Conservation (phyloP, 1,284 basidiomycete species). For the Cryptococcus amylolentus region DNA sequence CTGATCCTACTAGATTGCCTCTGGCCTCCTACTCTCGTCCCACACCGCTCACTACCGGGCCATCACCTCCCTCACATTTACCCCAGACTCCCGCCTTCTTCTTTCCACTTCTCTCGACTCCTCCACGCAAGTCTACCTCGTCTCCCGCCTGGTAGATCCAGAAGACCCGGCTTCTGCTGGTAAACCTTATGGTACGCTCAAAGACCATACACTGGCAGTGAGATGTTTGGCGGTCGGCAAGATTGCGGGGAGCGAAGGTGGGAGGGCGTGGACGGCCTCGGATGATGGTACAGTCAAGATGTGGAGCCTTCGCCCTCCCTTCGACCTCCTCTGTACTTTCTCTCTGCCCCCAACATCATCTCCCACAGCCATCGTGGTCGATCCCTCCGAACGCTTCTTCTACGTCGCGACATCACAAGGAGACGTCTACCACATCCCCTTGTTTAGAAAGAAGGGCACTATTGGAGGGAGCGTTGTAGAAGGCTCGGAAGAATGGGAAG, state of each 20-base stretch:
- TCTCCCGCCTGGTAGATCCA: constrained; percentile 54
- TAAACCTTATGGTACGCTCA: constrained; percentile 71
- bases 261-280: constrained; percentile 64
- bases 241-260: constrained; percentile 26
- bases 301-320: constrained; percentile 73
- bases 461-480: constrained; percentile 46
- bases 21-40: constrained; percentile 79
- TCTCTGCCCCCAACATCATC: constrained; percentile 63
- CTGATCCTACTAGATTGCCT: constrained; percentile 62
- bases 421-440: constrained; percentile 71
- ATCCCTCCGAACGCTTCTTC: constrained; percentile 78
- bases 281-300: constrained; percentile 91
- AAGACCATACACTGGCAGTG: constrained; percentile 88
- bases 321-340: constrained; percentile 76
- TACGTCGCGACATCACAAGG: constrained; percentile 74
- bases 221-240: constrained; percentile 75
- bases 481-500: constrained; percentile 55
- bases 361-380: constrained; percentile 64
- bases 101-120: constrained; percentile 87
- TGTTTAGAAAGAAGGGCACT: constrained; percentile 63
- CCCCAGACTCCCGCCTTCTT: constrained; percentile 71
- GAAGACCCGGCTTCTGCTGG: constrained; percentile 20
- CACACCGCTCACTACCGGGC: constrained; percentile 95
- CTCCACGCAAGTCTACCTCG: constrained; percentile 80
- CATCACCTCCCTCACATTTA: constrained; percentile 77